Conservation (phyloP, 768 basidiomycete genomes). For the Mrakia frigida region DNA sequence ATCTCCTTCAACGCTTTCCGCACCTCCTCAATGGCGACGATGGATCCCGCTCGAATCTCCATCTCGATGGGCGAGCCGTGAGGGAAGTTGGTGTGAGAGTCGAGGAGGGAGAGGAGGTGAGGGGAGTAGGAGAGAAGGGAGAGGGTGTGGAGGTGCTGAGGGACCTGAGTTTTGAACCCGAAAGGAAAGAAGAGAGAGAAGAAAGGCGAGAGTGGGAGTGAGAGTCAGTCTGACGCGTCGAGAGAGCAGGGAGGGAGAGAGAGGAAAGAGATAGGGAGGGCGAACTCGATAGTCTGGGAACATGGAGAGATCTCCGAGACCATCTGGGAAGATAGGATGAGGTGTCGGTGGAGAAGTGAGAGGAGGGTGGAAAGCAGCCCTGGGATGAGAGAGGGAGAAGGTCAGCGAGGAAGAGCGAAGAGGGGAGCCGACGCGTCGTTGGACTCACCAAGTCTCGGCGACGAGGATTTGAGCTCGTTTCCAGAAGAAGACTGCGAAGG, state of each 20-base stretch:
- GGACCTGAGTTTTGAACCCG: constrained; percentile 56
- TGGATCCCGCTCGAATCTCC: constrained; percentile 68
- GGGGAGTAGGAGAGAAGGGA: constrained; percentile 67
- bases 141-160: constrained; percentile 82
- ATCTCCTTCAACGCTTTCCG: constrained; percentile 54
- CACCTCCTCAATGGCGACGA: constrained; percentile 71
- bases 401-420: not conserved
- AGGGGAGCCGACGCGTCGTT: not conserved
- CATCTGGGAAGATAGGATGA: constrained; percentile 71
- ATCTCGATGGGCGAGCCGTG: constrained; percentile 66
- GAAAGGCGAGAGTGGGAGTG: constrained; percentile 43
- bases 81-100: constrained; percentile 48
- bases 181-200: not conserved
- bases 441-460: constrained; percentile 65
- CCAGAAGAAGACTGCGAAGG: constrained; percentile 74
- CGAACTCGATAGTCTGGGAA: constrained; percentile 83
- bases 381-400: constrained; percentile 17
- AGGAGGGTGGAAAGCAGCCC: constrained; percentile 77
- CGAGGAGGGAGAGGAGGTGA: constrained; percentile 54
- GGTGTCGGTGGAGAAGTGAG: constrained; percentile 36
- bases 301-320: constrained; percentile 75
- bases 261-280: constrained; percentile 65
- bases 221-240: too few relatives aligned
- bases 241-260: constrained; percentile 44
- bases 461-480: constrained; percentile 88